A percentile compares a stretch with the other conserved stretches of the same genome.
Conservation (phyloP, 2,329 filamentous ascomycete genomes). For the Alternaria sp. region DNA sequence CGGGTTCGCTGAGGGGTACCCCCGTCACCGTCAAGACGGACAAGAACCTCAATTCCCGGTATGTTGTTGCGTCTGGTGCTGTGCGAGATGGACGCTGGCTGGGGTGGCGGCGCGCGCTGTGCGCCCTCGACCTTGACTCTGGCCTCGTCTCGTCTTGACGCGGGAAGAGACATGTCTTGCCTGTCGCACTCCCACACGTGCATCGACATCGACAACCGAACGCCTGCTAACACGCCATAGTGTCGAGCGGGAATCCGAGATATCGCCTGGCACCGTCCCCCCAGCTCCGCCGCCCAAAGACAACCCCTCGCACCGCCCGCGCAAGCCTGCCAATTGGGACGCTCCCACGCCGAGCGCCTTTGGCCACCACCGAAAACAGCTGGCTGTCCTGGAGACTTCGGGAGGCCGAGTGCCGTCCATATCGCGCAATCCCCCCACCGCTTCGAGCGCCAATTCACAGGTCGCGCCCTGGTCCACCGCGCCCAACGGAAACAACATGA, state of each 20-base stretch:
- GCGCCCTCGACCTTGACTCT: conserved; percentile 21
- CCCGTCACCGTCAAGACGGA: conserved; percentile 62
- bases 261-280: conserved; percentile 48
- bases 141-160: conserved; percentile 15
- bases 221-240: conserved; percentile 44
- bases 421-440: conserved; percentile 63
- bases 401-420: conserved; percentile 65
- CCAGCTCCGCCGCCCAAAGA: conserved; percentile 47
- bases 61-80: conserved; percentile 41
- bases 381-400: conserved; percentile 70
- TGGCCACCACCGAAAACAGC: conserved; percentile 73
- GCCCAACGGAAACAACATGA: conserved; percentile 49
- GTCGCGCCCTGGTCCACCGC: conserved; percentile 59
- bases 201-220: conserved; percentile 12
- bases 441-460: conserved; percentile 58
- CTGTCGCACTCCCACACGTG: conserved; percentile 30
- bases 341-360: conserved; percentile 65
- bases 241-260: conserved; percentile 55
- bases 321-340: conserved; percentile 59
- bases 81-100: not conserved
- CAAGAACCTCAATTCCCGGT: conserved; percentile 55
- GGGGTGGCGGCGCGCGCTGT: conserved; percentile 23
- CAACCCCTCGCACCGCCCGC: conserved; percentile 35
- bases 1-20: conserved; percentile 42
- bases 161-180: conserved; percentile 16